These are phyloP conservation scores for Phytophthora europaea DNA, from an alignment of 352 stramenopile genomes.

Conservation along the genomic window DNA sequence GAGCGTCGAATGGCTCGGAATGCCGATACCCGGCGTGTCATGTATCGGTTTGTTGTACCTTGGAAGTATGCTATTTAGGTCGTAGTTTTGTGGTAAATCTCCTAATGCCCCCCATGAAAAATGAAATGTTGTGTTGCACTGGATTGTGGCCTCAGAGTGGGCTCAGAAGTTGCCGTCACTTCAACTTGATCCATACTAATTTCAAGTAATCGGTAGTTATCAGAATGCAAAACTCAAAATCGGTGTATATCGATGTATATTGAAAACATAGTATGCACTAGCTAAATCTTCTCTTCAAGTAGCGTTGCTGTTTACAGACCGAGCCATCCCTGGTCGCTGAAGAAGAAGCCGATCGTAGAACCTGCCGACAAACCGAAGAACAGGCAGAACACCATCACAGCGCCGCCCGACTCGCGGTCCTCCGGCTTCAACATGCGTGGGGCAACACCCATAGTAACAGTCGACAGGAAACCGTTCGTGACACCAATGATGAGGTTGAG, in stretches of 20 bases:
- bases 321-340: slow-evolving; percentile 48
- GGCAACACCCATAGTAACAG: slow-evolving; percentile 59
- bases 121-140: too few relatives aligned
- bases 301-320: slow-evolving; percentile 32
- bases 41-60: too few relatives aligned
- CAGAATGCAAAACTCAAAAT: background rate
- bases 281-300: slow-evolving; percentile 1
- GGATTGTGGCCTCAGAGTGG: background rate
- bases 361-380: slow-evolving; percentile 56
- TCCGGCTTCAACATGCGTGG: slow-evolving; percentile 51
- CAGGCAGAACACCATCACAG: slow-evolving; percentile 56
- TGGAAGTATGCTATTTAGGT: too few relatives aligned
- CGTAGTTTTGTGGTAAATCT: too few relatives aligned
- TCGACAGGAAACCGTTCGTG: slow-evolving; percentile 55
- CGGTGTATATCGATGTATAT: background rate
- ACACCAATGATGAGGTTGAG: slow-evolving; percentile 56
- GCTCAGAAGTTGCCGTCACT: background rate
- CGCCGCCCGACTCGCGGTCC: slow-evolving; percentile 56
- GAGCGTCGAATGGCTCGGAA: background rate
- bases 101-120: too few relatives aligned
- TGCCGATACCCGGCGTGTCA: background rate
- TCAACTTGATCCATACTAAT: background rate
- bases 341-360: slow-evolving; percentile 51
- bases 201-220: slow-evolving; percentile 2
- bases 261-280: background rate